These are phyloP conservation scores for Rubroshorea leprosula DNA, from an alignment of 345 rosid species.

Conservation along the genomic window DNA sequence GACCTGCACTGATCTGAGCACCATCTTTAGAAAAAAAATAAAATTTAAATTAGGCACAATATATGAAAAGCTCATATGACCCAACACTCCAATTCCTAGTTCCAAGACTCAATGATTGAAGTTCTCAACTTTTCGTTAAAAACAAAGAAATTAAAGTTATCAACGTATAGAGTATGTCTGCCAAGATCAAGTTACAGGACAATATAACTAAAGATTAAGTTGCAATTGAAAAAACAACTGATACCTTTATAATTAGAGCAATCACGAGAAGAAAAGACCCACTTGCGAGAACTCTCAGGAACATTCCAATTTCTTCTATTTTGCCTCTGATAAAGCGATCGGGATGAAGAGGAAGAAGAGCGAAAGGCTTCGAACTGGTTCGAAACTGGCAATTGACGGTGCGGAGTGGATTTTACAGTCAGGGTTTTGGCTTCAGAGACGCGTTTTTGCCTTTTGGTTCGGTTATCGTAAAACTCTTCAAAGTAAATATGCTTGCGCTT, in stretches of 20 bases:
- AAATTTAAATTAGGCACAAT: too few relatives aligned
- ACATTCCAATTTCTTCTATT: constrained; percentile 1
- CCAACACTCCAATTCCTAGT: too few relatives aligned
- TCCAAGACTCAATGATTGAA: too few relatives aligned
- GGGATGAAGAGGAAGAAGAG: constrained; percentile 8
- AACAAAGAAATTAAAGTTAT: too few relatives aligned
- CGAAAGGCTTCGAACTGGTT: constrained; percentile 7
- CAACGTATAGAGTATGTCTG: too few relatives aligned
- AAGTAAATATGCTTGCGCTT: constrained; percentile 11
- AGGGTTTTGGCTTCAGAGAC: constrained; percentile 6
- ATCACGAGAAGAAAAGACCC: constrained; percentile 15
- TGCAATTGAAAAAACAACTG: neutral
- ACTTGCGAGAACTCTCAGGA: constrained; percentile 6
- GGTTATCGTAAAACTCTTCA: constrained; percentile 3
- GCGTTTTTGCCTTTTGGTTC: constrained; percentile 1
- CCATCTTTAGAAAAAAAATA: too few relatives aligned
- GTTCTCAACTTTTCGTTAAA: too few relatives aligned
- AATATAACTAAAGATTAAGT: neutral
- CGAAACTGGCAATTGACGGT: neutral
- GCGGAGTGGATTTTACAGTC: neutral
- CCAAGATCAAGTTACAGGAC: neutral
- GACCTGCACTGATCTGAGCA: too few relatives aligned
- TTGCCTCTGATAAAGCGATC: neutral
- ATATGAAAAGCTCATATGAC: too few relatives aligned
- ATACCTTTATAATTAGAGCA: constrained; percentile 15